Evolutionary conservation across 2,329 filamentous ascomycete species (phyloP), one percentile per base, ranked within the genome.

Genomic region (Colletotrichum caudatum): DNA sequence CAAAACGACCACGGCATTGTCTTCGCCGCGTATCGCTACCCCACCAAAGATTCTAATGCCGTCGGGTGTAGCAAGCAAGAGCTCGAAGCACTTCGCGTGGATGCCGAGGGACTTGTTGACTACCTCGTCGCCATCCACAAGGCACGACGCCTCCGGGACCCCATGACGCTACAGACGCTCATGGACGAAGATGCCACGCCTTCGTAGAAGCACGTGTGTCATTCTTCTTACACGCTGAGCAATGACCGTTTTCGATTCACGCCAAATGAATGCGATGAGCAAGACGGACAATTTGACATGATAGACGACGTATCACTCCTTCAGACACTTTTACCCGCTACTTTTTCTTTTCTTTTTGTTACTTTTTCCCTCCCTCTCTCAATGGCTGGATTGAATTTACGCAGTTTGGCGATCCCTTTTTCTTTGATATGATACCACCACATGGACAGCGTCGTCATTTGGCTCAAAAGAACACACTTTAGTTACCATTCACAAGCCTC

Each of bases 21-120:
- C 6, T 89, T 89, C 66, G 87, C 87, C 0, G 87, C 86, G 0
- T 89, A 89, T 74, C 82, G 86, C 29, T 85, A 85, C 72, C 84
- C 85, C 20, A 79, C 81, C 53, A 77, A 76, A 9, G 82, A 82
- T 33, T 80, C 80, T 20, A 77, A 76, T 39, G 78, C 80, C 51
- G 76, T 80, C 16, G 78, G 78, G 16, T 81, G 81, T 58, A 79
- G 77, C 67, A 76, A 79, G 14, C 78, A 79, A 9, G 84, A 88
- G 74, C 82, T 89, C 2, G 81, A 81, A 11, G 80, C 80, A 23
- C 79, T 89, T 11, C 80, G 85, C 69, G 77, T 78, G 29, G 87
- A 89, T 73, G 87, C 86, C 3, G 85, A 88, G 77, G 81, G 82
- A 0, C 80, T 89, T 26, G 85, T 89, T 18, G 84, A 87, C 75